phyloP scores from a whole-genome alignment of 1,139 yeast species.

The Magnusiomyces suaveolens region DNA sequence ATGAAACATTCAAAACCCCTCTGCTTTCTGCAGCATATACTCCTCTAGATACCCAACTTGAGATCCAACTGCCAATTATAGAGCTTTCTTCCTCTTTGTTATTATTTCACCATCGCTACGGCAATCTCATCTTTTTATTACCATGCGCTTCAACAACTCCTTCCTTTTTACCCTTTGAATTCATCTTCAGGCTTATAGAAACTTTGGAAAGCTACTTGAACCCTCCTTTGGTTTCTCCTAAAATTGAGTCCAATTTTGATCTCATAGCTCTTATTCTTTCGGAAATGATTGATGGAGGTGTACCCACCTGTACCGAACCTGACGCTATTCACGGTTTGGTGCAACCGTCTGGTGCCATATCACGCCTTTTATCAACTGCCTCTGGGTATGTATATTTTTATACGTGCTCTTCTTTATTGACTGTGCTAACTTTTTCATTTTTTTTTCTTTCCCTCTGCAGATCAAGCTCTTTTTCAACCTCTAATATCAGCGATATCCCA shows the following conservation, averaged over 20 bases:
- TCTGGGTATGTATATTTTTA: slow-evolving; percentile 3
- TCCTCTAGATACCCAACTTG: slow-evolving; percentile 9
- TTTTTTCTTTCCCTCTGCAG: background rate
- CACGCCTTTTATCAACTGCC: slow-evolving; percentile 21
- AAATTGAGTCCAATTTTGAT: slow-evolving; percentile 57
- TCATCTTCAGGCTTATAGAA: slow-evolving; percentile 43
- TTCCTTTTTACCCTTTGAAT: slow-evolving; percentile 46
- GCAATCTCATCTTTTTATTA: slow-evolving; percentile 26
- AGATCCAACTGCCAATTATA: slow-evolving; percentile 17
- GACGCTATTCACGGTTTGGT: slow-evolving; percentile 62
- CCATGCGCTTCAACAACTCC: slow-evolving; percentile 28
- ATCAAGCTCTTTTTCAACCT: background rate
- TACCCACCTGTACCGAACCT: slow-evolving; percentile 62
- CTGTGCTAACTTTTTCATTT: background rate
- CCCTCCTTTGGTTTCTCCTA: slow-evolving; percentile 45
- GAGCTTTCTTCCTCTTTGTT: slow-evolving; percentile 29
- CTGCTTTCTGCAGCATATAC: background rate
- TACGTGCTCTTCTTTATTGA: background rate
- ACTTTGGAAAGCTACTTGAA: slow-evolving; percentile 53
- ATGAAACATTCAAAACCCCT: slow-evolving; percentile 3
- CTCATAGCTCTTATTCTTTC: slow-evolving; percentile 50
- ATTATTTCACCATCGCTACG: slow-evolving; percentile 27
- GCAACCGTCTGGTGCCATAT: slow-evolving; percentile 40
- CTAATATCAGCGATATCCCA: slow-evolving; percentile 37
- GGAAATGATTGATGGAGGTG: slow-evolving; percentile 70